A percentile compares a stretch with the other conserved stretches of the same genome.
Evolutionary conservation across 2,329 filamentous ascomycete genomes (phyloP).

Genomic region (Fusarium buharicum): DNA sequence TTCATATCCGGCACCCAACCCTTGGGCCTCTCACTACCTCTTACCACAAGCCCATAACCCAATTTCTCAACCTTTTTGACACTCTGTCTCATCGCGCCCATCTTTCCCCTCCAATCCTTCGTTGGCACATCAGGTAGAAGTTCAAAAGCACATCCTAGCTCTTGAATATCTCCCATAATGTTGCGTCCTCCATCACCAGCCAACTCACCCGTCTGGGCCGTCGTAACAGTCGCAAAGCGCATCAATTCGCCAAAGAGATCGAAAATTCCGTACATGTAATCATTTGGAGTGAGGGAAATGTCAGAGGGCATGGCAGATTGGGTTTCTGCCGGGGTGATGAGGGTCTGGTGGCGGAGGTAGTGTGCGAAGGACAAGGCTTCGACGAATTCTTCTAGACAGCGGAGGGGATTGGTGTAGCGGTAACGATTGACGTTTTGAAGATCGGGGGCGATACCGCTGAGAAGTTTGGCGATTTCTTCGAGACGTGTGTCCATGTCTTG

Average conservation of each 20-base stretch:
- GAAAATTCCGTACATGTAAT: constrained; percentile 91
- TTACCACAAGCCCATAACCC: constrained; percentile 86
- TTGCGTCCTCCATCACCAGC: constrained; percentile 59
- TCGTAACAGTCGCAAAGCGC: constrained; percentile 90
- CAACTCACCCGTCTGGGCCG: constrained; percentile 75
- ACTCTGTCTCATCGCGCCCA: constrained; percentile 85
- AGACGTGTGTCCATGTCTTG: constrained; percentile 77
- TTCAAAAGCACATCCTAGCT: constrained; percentile 80
- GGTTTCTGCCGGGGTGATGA: constrained; percentile 76
- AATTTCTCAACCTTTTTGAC: constrained; percentile 94
- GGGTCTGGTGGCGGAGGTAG: constrained; percentile 80
- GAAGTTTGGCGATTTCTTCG: constrained; percentile 75
- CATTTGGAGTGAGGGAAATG: constrained; percentile 77
- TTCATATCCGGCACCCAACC: constrained; percentile 88
- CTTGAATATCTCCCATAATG: constrained; percentile 83
- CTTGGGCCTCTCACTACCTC: constrained; percentile 87
- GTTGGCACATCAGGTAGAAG: constrained; percentile 70
- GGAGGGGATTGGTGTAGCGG: constrained; percentile 83
- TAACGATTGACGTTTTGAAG: constrained; percentile 81
- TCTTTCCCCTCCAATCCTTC: constrained; percentile 77
- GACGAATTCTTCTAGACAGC: constrained; percentile 92
- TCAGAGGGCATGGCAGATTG: constrained; percentile 59
- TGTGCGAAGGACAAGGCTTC: constrained; percentile 90
- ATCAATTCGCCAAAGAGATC: constrained; percentile 97
- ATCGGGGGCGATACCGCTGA: constrained; percentile 75